Conservation (phyloP, 208 protist species). For the Wallacemonas collosoma region DNA sequence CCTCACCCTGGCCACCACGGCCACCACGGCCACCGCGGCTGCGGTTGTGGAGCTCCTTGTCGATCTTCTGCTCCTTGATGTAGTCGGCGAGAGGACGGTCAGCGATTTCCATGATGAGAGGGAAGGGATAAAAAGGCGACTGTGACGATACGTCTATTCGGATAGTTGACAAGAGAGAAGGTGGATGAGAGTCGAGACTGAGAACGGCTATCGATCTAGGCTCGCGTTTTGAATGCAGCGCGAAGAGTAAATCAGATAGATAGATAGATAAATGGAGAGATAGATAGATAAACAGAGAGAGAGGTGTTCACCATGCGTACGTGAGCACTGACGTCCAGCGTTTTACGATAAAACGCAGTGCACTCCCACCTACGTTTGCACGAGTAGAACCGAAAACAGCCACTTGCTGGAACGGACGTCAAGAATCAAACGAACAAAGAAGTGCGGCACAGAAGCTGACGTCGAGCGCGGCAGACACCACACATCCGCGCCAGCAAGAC, state of each 20-base stretch:
- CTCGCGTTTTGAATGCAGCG: background rate
- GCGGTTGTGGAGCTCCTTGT: slow-evolving; percentile 57
- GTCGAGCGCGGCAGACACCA: too few species aligned
- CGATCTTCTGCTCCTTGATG: slow-evolving; percentile 91
- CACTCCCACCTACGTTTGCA: too few species aligned
- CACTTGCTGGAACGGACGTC: too few species aligned
- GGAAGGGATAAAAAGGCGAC: too few species aligned
- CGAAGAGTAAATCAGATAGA: background rate
- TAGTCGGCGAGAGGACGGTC: slow-evolving; percentile 81
- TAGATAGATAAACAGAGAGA: slow-evolving; percentile 11
- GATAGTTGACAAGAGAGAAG: background rate
- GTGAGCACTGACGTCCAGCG: background rate
- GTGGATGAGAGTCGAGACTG: background rate
- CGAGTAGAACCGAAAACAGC: too few species aligned
- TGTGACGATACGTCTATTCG: too few species aligned
- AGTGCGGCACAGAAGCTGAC: too few species aligned
- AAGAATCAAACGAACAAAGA: too few species aligned
- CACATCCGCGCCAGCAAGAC: too few species aligned
- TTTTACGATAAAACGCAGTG: too few species aligned
- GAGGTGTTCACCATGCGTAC: background rate
- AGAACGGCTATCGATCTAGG: too few species aligned
- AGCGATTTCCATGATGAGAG: slow-evolving; percentile 74
- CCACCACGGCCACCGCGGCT: slow-evolving; percentile 22
- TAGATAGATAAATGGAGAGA: slow-evolving; percentile 1
- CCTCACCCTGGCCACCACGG: background rate